Conservation (phyloP, 164 flowering plant species). For the Umbellularia californica region DNA sequence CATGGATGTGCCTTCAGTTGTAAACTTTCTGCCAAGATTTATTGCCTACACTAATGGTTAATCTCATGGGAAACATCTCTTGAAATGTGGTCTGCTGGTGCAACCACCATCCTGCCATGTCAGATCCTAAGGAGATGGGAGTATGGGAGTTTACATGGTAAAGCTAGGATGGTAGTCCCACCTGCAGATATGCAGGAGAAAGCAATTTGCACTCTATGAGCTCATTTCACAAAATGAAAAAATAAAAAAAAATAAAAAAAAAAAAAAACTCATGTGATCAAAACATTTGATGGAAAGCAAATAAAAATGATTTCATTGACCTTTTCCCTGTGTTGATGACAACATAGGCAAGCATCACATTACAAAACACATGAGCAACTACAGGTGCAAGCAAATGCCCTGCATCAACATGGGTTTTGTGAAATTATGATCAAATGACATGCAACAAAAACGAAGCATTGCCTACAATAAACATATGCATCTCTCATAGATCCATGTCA, state of each 20-base stretch:
- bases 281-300: not conserved
- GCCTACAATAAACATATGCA: too few species aligned
- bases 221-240: not conserved
- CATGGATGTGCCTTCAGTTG: too few species aligned
- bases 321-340: constrained; percentile 40
- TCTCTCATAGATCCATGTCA: too few species aligned
- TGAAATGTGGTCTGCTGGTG: not conserved
- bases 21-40: too few species aligned
- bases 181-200: not conserved
- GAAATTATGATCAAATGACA: not conserved
- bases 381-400: constrained; percentile 74
- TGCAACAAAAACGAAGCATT: not conserved
- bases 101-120: not conserved
- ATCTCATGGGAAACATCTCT: not conserved
- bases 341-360: constrained; percentile 71
- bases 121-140: not conserved
- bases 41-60: too few species aligned
- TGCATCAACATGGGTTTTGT: constrained; percentile 24
- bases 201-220: not conserved
- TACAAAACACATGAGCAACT: constrained; percentile 76
- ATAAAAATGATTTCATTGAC: constrained; percentile 25
- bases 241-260: not conserved
- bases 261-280: not conserved
- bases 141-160: too few species aligned
- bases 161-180: not conserved